Evolutionary conservation across 2,329 filamentous ascomycete genomes (phyloP), one percentile per base, ranked within the genome.

Genomic region (Diaporthe ampelina): DNA sequence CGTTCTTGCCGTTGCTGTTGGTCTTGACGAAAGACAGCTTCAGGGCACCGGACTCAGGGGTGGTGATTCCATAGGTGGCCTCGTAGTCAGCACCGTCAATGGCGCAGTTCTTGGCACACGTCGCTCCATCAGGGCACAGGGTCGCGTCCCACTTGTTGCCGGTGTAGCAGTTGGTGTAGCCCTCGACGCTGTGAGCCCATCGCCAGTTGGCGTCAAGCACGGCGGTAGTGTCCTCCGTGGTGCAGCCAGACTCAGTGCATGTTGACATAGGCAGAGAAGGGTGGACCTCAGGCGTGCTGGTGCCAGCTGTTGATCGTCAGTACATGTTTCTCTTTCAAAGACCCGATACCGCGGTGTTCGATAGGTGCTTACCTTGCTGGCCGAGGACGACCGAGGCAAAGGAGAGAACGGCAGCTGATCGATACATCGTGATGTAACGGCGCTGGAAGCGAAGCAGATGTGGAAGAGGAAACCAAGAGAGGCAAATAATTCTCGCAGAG

Each of bases 71-170:
- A 65, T 89, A 88, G 24, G 87, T 88, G 3, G 76, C 79, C 37
- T 81, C 74, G 79, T 91, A 91, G 81, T 89, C 82, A 67, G 89
- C 88, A 17, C 79, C 89, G 40, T 91, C 88, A 37, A 91, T 79
- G 68, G 89, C 87, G 78, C 90, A 91, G 81, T 90, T 89, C 56
- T 82, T 75, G 15, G 89, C 88, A 77, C 90, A 91, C 1, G 83
- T 83, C 75, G 79, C 80, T 76, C 86, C 82, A 75, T 86, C 84
- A 4, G 85, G 83, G 81, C 89, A 90, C 43, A 86, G 82, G 24
- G 83, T 82, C 4, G 82, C 76, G 78, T 90, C 85, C 85, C 86
- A 88, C 24, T 77, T 75, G 78, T 88, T 87, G 58, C 86, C 86
- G 21, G 82, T 85, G 78, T 88, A 88, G 82, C 86, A 88, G 82